phyloP scores from a whole-genome alignment of 768 basidiomycete species.

The Xerocomus potaroensis region DNA sequence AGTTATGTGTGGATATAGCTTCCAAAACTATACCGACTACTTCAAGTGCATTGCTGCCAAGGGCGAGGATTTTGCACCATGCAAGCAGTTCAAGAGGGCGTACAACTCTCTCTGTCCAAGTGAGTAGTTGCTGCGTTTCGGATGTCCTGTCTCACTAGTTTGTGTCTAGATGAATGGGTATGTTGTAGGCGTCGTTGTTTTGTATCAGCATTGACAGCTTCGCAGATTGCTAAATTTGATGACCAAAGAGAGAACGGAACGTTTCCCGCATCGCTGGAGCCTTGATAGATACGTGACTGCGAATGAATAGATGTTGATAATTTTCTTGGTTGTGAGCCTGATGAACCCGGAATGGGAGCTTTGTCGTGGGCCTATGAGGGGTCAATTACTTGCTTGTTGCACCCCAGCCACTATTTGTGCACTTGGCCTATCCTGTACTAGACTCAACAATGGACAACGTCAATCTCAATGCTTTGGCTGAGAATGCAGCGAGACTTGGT shows the following conservation, averaged over 20 bases:
- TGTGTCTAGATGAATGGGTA: slow-evolving; percentile 84
- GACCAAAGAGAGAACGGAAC: slow-evolving; percentile 91
- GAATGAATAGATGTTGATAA: slow-evolving; percentile 12
- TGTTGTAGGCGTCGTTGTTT: slow-evolving; percentile 10
- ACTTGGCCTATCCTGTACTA: background rate
- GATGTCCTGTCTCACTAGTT: slow-evolving; percentile 10
- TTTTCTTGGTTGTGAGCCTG: background rate
- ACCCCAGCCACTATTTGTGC: background rate
- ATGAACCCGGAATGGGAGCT: too few species aligned
- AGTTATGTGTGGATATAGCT: slow-evolving; percentile 41
- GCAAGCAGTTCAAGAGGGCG: slow-evolving; percentile 96
- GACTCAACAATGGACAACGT: slow-evolving; percentile 29
- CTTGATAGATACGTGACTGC: slow-evolving; percentile 36
- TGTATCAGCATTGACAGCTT: background rate
- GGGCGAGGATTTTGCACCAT: slow-evolving; percentile 97
- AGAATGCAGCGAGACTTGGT: slow-evolving; percentile 81
- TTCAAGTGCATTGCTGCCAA: slow-evolving; percentile 97
- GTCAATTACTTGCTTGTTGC: too few species aligned
- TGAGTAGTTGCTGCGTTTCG: slow-evolving; percentile 41
- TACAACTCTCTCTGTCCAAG: slow-evolving; percentile 98
- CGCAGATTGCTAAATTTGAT: slow-evolving; percentile 82
- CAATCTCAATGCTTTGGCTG: slow-evolving; percentile 47
- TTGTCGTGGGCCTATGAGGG: too few species aligned
- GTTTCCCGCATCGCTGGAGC: slow-evolving; percentile 89
- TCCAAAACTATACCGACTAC: slow-evolving; percentile 98